Base-by-base conservation (phyloP, 1,284 basidiomycete genomes). In the Ustanciosporium gigantosporum region DNA sequence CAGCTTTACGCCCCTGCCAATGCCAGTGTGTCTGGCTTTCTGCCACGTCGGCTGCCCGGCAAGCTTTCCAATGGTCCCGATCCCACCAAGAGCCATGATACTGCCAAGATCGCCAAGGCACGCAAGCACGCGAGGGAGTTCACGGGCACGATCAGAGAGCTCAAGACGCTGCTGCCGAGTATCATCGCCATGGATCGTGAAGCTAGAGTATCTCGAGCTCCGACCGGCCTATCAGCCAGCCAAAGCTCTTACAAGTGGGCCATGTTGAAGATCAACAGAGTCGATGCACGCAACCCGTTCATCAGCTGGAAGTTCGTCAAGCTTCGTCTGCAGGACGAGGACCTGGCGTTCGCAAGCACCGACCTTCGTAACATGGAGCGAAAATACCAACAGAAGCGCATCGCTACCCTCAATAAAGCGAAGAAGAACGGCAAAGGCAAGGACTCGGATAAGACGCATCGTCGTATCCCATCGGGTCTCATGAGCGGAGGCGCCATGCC, bases 261-360 rank as follows among this genome's bases (percentile, higher is more conserved):
- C 9, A 47, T 48, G 55, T 39, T 64, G 25, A 65, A 61, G 49
- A 45, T 60, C 48, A 58, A 58, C 24, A 60, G 64, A 25, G 50
- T 72, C 2, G 67, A 68, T 23, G 65, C 71, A 1, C 59, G 68
- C 25, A 76, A 76, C 25, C 74, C 74, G 4, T 76, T 75, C 50
- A 64, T 75, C 44, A 56, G 50, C 35, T 68, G 64, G 60, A 46
- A 52, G n/a, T 65, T 73, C 45, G 66, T 75, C 29, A 69, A 70
- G 42, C 41, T 41, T 3, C 39, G 67, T 32, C 44, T 76, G 23
- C 53, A 64, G 23, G 66, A 73, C 23, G 61, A 61, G 13, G 74
- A 75, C 16, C 43, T 76, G 45, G 51, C 66, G 8, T 62, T 66
- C 25, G 55, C 70, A 19, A 58, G 55, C 16, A 48, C 62, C 21